Conservation (phyloP, 2,329 filamentous ascomycete genomes). For the Calonectria pseudoreteaudii region DNA sequence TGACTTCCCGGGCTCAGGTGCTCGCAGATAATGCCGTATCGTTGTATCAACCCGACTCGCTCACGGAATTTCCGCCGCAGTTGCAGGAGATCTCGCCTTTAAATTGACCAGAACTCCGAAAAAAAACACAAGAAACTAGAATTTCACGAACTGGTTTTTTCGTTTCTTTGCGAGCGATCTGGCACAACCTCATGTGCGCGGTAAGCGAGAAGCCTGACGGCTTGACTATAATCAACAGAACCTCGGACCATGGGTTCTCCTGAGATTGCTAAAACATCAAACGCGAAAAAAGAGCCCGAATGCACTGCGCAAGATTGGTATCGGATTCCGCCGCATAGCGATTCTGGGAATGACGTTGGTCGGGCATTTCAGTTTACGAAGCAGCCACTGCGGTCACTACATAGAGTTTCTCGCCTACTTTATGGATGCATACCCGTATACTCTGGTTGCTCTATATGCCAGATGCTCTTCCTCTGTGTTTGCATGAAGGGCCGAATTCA, state of each 20-base stretch:
- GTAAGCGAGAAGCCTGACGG: background rate
- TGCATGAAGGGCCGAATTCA: background rate
- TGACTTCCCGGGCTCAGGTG: background rate
- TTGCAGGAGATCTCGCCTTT: background rate
- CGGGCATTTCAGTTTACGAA: background rate
- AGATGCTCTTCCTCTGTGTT: background rate
- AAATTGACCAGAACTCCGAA: background rate
- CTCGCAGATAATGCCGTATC: background rate
- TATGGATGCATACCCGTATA: background rate
- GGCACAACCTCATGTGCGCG: background rate
- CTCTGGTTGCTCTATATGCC: background rate
- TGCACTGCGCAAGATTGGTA: background rate
- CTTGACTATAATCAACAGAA: background rate
- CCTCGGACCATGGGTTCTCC: background rate
- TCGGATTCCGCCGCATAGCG: background rate
- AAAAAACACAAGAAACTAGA: background rate
- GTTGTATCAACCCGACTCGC: background rate
- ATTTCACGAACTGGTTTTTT: background rate
- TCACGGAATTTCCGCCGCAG: background rate
- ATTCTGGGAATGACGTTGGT: background rate
- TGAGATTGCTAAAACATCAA: background rate
- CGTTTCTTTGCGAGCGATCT: background rate
- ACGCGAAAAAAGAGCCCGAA: background rate
- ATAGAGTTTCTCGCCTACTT: background rate
- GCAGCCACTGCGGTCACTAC: too few relatives aligned